Conservation (phyloP, 176 grass and related monocot genomes). For the Triticum dicoccoides region DNA sequence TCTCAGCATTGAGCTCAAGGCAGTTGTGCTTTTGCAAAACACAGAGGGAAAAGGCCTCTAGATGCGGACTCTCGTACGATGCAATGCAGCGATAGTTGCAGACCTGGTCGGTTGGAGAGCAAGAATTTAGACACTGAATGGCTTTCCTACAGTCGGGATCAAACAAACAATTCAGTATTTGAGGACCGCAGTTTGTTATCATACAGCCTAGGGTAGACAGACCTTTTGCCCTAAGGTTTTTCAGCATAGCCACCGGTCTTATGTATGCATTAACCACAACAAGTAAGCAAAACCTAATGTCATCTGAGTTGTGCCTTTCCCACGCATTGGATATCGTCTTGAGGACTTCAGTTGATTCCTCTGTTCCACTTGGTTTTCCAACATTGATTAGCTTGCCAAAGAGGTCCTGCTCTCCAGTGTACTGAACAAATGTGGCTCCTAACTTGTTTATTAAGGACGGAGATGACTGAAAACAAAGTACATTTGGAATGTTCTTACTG, state of each 20-base stretch:
- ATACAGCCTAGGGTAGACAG: slow-evolving; percentile 83
- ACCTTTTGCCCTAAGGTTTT: slow-evolving; percentile 87
- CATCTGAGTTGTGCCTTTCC: slow-evolving; percentile 95
- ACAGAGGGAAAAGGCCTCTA: slow-evolving; percentile 90
- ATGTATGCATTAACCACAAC: slow-evolving; percentile 83
- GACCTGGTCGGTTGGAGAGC: slow-evolving; percentile 84
- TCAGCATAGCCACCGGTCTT: slow-evolving; percentile 60
- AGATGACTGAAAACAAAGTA: slow-evolving; percentile 88
- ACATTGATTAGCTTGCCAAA: slow-evolving; percentile 53
- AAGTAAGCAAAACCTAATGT: slow-evolving; percentile 90
- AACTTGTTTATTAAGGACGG: slow-evolving; percentile 69
- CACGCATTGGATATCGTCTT: slow-evolving; percentile 78
- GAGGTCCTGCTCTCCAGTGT: slow-evolving; percentile 47
- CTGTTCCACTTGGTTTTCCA: slow-evolving; percentile 32
- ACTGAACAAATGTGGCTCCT: slow-evolving; percentile 47
- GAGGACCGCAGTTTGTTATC: slow-evolving; percentile 76
- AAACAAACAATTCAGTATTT: slow-evolving; percentile 88
- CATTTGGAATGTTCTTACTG: slow-evolving; percentile 58
- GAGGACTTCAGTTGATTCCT: slow-evolving; percentile 56
- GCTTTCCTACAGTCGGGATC: slow-evolving; percentile 89
- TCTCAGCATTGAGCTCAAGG: slow-evolving; percentile 79
- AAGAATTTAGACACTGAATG: slow-evolving; percentile 86
- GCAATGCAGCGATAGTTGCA: slow-evolving; percentile 94
- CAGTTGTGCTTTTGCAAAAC: slow-evolving; percentile 98
- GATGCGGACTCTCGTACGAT: slow-evolving; percentile 73